Evolutionary conservation across 129 eudicot species (phyloP), one percentile per base, ranked within the genome.

Genomic region (Centrapalus pauciflorus): DNA sequence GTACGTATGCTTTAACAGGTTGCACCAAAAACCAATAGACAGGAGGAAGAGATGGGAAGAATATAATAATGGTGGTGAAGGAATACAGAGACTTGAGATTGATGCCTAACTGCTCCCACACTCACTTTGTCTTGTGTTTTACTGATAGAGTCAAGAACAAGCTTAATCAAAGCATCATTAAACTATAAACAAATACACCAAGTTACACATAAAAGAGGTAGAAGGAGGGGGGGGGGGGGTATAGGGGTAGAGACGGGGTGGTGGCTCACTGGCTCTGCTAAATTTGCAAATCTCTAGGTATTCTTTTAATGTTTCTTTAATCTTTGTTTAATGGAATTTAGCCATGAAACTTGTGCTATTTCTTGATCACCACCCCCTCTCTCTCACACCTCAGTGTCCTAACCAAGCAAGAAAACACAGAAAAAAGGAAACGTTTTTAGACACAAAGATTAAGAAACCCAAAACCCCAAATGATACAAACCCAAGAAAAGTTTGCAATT

Each of bases 401-500:
- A 79, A 76, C 64, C 76, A 76, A 76, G 81, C 85, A 71, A 79
- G 29, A 55, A 48, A 66, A 74, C 55, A 41, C 28, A 68, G 48
- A 68, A 51, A 66, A 33, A 75, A 37, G 5, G 64, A 71, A 27
- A n/a, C 17, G 3, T 7, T 64, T 52, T 43, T 46, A 70, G 66
- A 69, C 79, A 70, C 71, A 61, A 56, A 78, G 76, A 72, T 66
- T 40, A 70, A 66, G 81, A 67, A 70, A 77, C 69, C 77, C 81
- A 75, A 80, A 79, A 76, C 76, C 81, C 79, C 81, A 80, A 77
- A 72, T 69, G 74, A 75, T 74, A 77, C 85, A 85, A 85, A 72
- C 86, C 89, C 86, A 58, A 82, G 84, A 76, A 82, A 85, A 61
- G 82, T 85, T 80, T 82, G 87, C 85, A 82, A 85, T 45, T 85